Evolutionary conservation across 305 asterid species (phyloP).

Genomic region (Fraxinus latifolia): DNA sequence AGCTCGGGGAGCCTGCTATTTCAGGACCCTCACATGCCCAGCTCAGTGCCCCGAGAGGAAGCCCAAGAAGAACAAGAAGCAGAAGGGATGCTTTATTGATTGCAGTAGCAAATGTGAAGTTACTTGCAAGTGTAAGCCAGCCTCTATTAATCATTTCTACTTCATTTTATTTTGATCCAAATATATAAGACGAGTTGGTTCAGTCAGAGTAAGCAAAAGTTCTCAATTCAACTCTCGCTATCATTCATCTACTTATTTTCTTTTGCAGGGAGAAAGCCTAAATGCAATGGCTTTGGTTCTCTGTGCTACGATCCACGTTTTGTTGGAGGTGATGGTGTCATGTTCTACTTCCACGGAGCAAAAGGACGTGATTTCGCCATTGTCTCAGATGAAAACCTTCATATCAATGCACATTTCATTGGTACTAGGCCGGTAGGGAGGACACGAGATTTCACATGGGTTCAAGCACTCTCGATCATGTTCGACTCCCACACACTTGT

Average conservation of each 20-base stretch:
- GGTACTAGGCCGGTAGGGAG: slow-evolving; percentile 61
- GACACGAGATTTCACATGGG: slow-evolving; percentile 71
- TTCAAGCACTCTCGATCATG: slow-evolving; percentile 60
- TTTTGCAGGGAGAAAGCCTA: slow-evolving; percentile 58
- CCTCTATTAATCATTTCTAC: neutral
- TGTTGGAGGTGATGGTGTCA: slow-evolving; percentile 69
- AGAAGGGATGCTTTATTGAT: slow-evolving; percentile 54
- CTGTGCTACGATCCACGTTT: slow-evolving; percentile 71
- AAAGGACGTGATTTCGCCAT: slow-evolving; percentile 54
- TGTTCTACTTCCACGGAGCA: slow-evolving; percentile 76
- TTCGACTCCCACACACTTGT: slow-evolving; percentile 48
- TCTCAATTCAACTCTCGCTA: neutral
- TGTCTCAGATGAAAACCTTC: slow-evolving; percentile 58
- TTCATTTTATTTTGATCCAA: neutral
- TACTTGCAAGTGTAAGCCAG: slow-evolving; percentile 56
- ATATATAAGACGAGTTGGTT: neutral
- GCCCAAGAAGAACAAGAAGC: slow-evolving; percentile 54
- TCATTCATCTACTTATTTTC: neutral
- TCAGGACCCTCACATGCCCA: slow-evolving; percentile 50
- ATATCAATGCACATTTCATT: slow-evolving; percentile 63
- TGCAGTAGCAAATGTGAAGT: slow-evolving; percentile 61
- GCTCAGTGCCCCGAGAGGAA: slow-evolving; percentile 54
- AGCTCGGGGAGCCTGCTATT: slow-evolving; percentile 41
- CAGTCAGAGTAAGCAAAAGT: neutral
- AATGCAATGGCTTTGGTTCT: slow-evolving; percentile 56